Evolutionary conservation across 495 filamentous ascomycete genomes (phyloP), one percentile per base, ranked within the genome.

Genomic region (Daldinia childiae): DNA sequence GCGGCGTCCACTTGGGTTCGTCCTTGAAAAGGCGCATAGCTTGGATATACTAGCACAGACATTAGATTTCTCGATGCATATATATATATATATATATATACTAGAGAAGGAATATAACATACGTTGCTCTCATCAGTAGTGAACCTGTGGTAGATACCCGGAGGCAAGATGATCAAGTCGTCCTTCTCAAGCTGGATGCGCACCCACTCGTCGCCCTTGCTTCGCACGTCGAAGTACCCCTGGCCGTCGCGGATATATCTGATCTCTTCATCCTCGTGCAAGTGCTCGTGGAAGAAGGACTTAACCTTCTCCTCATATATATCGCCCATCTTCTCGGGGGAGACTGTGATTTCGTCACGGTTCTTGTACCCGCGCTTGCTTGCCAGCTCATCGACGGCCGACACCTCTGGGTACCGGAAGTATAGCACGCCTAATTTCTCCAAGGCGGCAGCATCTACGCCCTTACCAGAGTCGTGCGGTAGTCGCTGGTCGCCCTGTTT

Each of bases 261-360:
- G 66, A 99, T 99, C 88, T 99, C 95, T 84, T 99, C 95, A 76
- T 98, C 96, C 83, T 99, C 95, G 73, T 99, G 95, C 73, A 98
- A 81, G 80, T 99, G 95, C 85, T 99, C 95, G 50, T 90, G 78
- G 83, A 98, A 98, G 84, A 99, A 99, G 65, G 78, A 88, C 82
- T 92, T 93, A 66, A 99, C 92, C 77, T 98, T 98, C 66, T 89
- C 87, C 82, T 99, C 95, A 81, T 94, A 95, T 30, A 87, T 80
- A 45, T 86, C 90, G 58, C 95, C 94, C 93, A 98, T 94, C 62
- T 88, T 90, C 67, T 87, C 86, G 0, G 93, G 94, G 21, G 93
- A 95, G n/a, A 98, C 91, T 68, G 85, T 90, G 76, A 98, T 91
- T 80, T 95, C 89, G 80, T 99, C 95, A 15, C 95, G 92, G 84